Percentiles rank a stretch among this genome's conserved stretches.
Conservation (phyloP, 1,139 yeast genomes). For the Blastobotrys malaysiensis region DNA sequence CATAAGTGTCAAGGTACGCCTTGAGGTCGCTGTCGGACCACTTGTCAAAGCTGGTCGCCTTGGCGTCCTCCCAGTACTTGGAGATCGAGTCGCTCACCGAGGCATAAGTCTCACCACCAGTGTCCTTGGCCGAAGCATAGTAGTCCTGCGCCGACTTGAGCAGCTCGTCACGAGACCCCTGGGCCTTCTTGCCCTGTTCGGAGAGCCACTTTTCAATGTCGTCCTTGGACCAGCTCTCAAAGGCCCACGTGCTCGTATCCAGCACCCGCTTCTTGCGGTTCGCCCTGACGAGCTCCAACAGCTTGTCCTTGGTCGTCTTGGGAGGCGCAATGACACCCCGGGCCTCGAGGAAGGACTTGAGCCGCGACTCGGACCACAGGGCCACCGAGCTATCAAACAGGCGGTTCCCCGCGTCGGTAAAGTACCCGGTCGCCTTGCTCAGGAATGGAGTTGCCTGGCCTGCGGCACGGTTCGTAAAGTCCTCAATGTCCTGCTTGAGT, state of each 20-base stretch:
- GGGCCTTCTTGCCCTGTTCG: constrained; percentile 34
- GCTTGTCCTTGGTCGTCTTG: constrained; percentile 42
- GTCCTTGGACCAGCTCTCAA: constrained; percentile 44
- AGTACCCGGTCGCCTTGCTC: constrained; percentile 20
- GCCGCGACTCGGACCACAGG: constrained; percentile 36
- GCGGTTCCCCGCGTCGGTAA: constrained; percentile 17
- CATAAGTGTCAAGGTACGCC: constrained; percentile 49
- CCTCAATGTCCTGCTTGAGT: constrained; percentile 20
- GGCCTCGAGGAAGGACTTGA: constrained; percentile 47
- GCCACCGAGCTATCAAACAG: constrained; percentile 24
- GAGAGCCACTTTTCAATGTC: constrained; percentile 39
- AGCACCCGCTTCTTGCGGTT: constrained; percentile 41
- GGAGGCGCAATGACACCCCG: constrained; percentile 47
- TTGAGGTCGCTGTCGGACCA: constrained; percentile 54
- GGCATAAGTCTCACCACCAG: constrained; percentile 25
- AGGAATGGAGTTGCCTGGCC: constrained; percentile 23
- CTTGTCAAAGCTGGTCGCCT: constrained; percentile 40
- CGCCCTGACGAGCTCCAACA: constrained; percentile 44
- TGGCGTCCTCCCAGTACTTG: constrained; percentile 25
- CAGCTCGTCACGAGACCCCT: constrained; percentile 38
- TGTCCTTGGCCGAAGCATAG: constrained; percentile 25
- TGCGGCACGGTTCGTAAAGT: constrained; percentile 19
- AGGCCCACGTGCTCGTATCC: constrained; percentile 36
- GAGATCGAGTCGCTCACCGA: constrained; percentile 20
- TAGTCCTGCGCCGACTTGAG: constrained; percentile 34